Percentiles rank a stretch among this genome's conserved stretches.
These are phyloP conservation scores for Backusella westeae DNA, from an alignment of 192 early-diverging fungal species.

Conservation along the genomic window DNA sequence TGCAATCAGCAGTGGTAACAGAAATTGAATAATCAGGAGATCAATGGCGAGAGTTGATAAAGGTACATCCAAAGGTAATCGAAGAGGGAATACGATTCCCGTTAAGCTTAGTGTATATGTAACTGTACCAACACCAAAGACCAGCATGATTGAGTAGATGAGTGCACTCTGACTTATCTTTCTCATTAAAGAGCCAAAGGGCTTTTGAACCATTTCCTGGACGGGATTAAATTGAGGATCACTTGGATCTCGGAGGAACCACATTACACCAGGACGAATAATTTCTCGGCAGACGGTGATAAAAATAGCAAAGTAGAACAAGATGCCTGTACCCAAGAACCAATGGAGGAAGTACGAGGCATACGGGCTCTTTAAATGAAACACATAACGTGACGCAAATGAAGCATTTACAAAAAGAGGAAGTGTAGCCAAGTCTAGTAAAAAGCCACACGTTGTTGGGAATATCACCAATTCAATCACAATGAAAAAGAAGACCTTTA, in stretches of 20 bases:
- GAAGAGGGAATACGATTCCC: conserved; percentile 56
- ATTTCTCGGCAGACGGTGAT: conserved; percentile 78
- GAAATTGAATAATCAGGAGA: conserved; percentile 68
- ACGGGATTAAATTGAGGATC: conserved; percentile 95
- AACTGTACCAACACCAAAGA: conserved; percentile 68
- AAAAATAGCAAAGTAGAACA: conserved; percentile 92
- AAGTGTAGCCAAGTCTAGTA: conserved; percentile 80
- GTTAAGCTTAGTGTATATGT: conserved; percentile 37
- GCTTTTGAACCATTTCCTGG: conserved; percentile 86
- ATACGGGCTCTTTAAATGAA: conserved; percentile 59
- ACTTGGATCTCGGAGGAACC: conserved; percentile 98
- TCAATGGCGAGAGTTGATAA: conserved; percentile 77
- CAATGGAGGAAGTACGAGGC: conserved; percentile 82
- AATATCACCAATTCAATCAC: conserved; percentile 85
- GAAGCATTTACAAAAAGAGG: conserved; percentile 71
- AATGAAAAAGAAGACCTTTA: conserved; percentile 84
- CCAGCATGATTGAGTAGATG: conserved; percentile 83
- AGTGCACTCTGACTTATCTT: conserved; percentile 80
- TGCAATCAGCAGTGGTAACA: conserved; percentile 65
- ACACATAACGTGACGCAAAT: conserved; percentile 50
- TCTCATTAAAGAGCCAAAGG: conserved; percentile 70
- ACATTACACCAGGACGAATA: conserved; percentile 92
- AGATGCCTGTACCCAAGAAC: conserved; percentile 90
- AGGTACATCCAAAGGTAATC: conserved; percentile 55
- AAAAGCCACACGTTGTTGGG: conserved; percentile 83